Percentiles rank a stretch among this genome's conserved stretches.
Evolutionary conservation across 495 filamentous ascomycete genomes (phyloP).

Genomic region (Trichoderma virens): DNA sequence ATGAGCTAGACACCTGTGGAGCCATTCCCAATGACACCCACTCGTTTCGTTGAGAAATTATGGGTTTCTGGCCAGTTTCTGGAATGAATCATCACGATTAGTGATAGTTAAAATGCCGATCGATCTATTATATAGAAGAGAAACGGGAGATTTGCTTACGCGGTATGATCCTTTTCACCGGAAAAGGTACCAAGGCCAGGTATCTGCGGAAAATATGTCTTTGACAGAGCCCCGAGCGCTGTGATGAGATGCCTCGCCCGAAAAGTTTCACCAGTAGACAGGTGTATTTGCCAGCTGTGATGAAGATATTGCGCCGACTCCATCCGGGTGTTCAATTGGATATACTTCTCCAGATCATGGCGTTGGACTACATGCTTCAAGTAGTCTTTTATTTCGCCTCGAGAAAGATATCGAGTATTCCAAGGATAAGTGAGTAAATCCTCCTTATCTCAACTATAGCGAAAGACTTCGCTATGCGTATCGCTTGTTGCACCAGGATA

Average conservation of each 20-base stretch:
- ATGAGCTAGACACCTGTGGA: not conserved
- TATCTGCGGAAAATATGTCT: not conserved
- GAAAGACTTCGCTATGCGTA: conserved; percentile 45
- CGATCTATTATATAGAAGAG: too few species aligned
- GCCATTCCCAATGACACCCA: not conserved
- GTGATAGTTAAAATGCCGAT: too few species aligned
- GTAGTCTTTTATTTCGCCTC: not conserved
- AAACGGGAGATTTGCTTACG: not conserved
- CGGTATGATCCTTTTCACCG: not conserved
- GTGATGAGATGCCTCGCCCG: not conserved
- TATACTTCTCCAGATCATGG: not conserved
- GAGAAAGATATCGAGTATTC: conserved; percentile 7
- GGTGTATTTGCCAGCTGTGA: too few species aligned
- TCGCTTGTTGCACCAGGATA: conserved; percentile 37
- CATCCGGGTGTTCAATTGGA: not conserved
- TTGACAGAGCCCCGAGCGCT: not conserved
- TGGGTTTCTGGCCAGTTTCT: too few species aligned
- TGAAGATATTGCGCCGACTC: not conserved
- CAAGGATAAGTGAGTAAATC: conserved; percentile 38
- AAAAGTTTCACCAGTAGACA: not conserved
- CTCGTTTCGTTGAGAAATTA: not conserved
- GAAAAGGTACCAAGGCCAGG: not conserved
- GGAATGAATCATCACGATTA: too few species aligned
- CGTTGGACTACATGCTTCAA: not conserved
- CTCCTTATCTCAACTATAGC: conserved; percentile 32